These are phyloP conservation scores for Spathaspora hagerdaliae DNA, from an alignment of 805 yeast genomes.

Conservation along the genomic window DNA sequence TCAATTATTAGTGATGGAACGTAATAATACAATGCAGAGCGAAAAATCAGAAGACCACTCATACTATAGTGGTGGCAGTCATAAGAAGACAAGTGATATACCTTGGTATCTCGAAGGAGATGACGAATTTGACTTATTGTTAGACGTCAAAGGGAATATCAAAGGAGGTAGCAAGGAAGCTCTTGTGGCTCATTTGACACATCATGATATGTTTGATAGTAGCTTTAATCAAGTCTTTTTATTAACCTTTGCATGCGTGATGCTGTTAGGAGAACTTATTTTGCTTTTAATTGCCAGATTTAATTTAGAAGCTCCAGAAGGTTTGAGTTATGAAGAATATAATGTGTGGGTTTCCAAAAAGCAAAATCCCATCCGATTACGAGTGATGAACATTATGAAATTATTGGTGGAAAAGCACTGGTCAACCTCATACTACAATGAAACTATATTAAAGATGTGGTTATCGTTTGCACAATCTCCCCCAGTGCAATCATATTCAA, in stretches of 20 bases:
- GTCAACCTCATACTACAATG: slow-evolving; percentile 56
- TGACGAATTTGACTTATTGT: slow-evolving; percentile 50
- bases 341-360: slow-evolving; percentile 71
- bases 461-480: slow-evolving; percentile 21
- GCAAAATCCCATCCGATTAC: slow-evolving; percentile 59
- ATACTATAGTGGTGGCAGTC: slow-evolving; percentile 26
- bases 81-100: slow-evolving; percentile 35
- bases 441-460: slow-evolving; percentile 36
- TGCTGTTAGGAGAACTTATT: slow-evolving; percentile 61
- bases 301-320: slow-evolving; percentile 78
- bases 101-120: slow-evolving; percentile 77
- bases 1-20: slow-evolving; percentile 48
- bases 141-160: slow-evolving; percentile 65
- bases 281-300: slow-evolving; percentile 60
- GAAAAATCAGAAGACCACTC: slow-evolving; percentile 35
- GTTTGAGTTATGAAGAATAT: slow-evolving; percentile 77
- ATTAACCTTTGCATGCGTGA: slow-evolving; percentile 71
- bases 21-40: slow-evolving; percentile 37
- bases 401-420: slow-evolving; percentile 66
- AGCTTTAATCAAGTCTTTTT: slow-evolving; percentile 66
- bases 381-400: slow-evolving; percentile 65
- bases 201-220: slow-evolving; percentile 60
- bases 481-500: slow-evolving; percentile 19
- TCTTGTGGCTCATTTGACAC: slow-evolving; percentile 73
- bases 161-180: slow-evolving; percentile 85